Evolutionary conservation across 2,329 filamentous ascomycete genomes (phyloP).

Genomic region (Colletotrichum coccodes): DNA sequence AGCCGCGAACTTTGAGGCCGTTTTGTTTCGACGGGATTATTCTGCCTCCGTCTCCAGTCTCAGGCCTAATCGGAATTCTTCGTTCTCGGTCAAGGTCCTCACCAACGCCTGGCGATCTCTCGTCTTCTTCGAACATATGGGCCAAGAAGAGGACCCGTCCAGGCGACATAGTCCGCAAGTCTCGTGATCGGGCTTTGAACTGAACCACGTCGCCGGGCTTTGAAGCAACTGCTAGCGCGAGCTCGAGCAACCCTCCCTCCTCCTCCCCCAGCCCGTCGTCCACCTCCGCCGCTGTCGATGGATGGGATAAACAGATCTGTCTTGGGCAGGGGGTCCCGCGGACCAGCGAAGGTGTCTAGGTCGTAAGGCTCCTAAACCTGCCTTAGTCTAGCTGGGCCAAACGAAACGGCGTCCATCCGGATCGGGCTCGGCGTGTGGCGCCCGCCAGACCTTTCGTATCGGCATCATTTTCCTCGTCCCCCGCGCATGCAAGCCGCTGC

Average conservation of each 20-base stretch:
- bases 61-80: neutral
- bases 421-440: conserved; percentile 25
- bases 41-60: neutral
- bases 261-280: conserved; percentile 1
- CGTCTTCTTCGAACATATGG: neutral
- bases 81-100: conserved; percentile 4
- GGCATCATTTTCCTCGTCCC: conserved; percentile 4
- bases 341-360: neutral
- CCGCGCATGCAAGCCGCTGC: conserved; percentile 2
- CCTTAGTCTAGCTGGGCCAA: conserved; percentile 11
- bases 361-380: neutral
- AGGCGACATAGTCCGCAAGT: neutral
- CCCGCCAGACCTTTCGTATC: conserved; percentile 14
- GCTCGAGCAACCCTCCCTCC: neutral
- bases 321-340: conserved; percentile 10
- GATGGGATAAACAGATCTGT: conserved; percentile 7
- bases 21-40: conserved; percentile 25
- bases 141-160: neutral
- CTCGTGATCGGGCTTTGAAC: conserved; percentile 26
- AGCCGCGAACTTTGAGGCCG: neutral
- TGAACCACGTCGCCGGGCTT: conserved; percentile 17
- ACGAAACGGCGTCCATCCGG: conserved; percentile 31
- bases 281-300: conserved; percentile 19
- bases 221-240: conserved; percentile 17
- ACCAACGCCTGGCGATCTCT: conserved; percentile 2